phyloP scores from a whole-genome alignment of 2,329 filamentous ascomycete genomes.

The Hypoxylon sp. region DNA sequence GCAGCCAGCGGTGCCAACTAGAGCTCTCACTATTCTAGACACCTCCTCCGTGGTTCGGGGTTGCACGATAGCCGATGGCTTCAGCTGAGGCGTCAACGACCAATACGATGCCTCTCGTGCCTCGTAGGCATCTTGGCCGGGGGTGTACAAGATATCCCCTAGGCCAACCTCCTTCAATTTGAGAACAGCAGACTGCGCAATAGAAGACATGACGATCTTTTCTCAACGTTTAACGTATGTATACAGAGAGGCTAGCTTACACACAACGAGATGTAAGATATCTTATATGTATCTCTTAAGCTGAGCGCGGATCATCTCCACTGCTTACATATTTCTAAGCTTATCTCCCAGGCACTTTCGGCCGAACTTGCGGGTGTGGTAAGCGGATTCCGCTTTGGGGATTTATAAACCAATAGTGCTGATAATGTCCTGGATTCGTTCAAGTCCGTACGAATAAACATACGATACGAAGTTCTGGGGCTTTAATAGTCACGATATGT shows the following conservation, averaged over 20 bases:
- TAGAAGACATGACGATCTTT: conserved; percentile 14
- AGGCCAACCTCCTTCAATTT: conserved; percentile 9
- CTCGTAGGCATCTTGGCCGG: conserved; percentile 26
- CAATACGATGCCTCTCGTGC: conserved; percentile 39
- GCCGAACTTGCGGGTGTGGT: neutral
- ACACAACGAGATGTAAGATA: neutral
- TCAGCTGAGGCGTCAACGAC: conserved; percentile 35
- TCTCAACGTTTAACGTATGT: neutral
- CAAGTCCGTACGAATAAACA: too few species aligned
- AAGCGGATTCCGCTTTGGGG: neutral
- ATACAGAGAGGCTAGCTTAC: neutral
- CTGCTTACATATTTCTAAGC: neutral
- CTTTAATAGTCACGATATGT: too few species aligned
- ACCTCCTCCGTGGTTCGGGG: conserved; percentile 44
- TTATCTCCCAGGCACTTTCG: neutral
- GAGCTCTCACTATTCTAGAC: conserved; percentile 36
- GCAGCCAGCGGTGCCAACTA: conserved; percentile 28
- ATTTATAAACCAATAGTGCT: too few species aligned
- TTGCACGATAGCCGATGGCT: conserved; percentile 44
- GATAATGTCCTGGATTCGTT: neutral
- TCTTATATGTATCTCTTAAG: neutral
- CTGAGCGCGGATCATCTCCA: neutral
- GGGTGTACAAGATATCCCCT: neutral
- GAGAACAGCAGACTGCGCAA: conserved; percentile 15
- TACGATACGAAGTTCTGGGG: too few species aligned